A percentile compares a stretch with the other conserved stretches of the same genome.
These are phyloP conservation scores for Zygoascus bituminiphila DNA, from an alignment of 805 yeast genomes.

Conservation along the genomic window DNA sequence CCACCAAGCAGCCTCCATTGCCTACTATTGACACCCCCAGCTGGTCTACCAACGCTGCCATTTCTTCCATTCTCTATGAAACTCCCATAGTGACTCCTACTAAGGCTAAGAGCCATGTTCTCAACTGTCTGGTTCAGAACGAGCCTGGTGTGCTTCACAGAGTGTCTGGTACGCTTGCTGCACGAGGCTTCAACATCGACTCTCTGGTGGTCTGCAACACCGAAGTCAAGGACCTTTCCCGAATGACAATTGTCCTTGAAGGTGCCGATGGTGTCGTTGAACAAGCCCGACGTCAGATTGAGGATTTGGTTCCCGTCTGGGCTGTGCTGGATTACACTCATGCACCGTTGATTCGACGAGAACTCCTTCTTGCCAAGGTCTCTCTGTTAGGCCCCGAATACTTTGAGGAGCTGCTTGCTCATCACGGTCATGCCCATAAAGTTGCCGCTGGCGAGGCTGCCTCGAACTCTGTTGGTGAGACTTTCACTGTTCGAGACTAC, in stretches of 20 bases:
- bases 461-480: slow-evolving; percentile 24
- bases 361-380: slow-evolving; percentile 82
- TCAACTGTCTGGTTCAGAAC: slow-evolving; percentile 95
- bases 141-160: slow-evolving; percentile 97
- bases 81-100: slow-evolving; percentile 55
- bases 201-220: slow-evolving; percentile 95
- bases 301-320: slow-evolving; percentile 95
- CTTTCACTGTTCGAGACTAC: slow-evolving; percentile 35
- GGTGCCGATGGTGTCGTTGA: slow-evolving; percentile 96
- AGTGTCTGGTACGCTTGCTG: slow-evolving; percentile 92
- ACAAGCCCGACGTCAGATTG: slow-evolving; percentile 96
- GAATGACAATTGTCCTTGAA: slow-evolving; percentile 92
- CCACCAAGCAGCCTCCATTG: slow-evolving; percentile 77
- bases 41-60: slow-evolving; percentile 96
- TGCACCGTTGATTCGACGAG: slow-evolving; percentile 85
- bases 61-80: slow-evolving; percentile 88
- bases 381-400: slow-evolving; percentile 96
- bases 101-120: slow-evolving; percentile 75
- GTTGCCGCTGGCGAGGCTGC: slow-evolving; percentile 29
- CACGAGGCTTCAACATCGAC: slow-evolving; percentile 97
- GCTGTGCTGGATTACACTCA: slow-evolving; percentile 93
- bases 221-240: slow-evolving; percentile 86
- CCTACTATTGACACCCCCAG: slow-evolving; percentile 90
- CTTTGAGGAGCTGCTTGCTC: slow-evolving; percentile 87
- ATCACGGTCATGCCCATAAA: slow-evolving; percentile 48